These are phyloP conservation scores for Saussurea involucrata DNA, from an alignment of 129 eudicot genomes.

Conservation along the genomic window DNA sequence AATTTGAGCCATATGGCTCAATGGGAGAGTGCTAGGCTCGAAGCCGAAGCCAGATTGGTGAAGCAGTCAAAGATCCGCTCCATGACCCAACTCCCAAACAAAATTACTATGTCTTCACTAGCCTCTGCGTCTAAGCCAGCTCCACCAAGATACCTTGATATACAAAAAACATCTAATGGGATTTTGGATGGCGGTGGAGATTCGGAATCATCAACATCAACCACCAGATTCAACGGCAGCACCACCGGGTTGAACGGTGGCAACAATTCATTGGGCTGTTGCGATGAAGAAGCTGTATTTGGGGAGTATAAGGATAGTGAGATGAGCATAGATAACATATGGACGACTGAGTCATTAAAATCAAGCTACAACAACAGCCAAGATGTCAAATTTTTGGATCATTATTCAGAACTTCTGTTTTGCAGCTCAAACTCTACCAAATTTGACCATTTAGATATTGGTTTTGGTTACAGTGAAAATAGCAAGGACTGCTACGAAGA, in stretches of 20 bases:
- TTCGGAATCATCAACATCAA: conserved; percentile 56
- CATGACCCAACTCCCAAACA: conserved; percentile 14
- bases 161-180: conserved; percentile 48
- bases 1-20: conserved; percentile 96
- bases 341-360: conserved; percentile 28
- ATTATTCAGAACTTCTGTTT: conserved; percentile 69
- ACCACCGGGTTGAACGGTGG: conserved; percentile 27
- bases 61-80: conserved; percentile 63
- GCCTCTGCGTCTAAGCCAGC: conserved; percentile 13
- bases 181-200: conserved; percentile 23
- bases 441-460: conserved; percentile 32
- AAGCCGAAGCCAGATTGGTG: conserved; percentile 85
- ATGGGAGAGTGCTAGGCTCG: conserved; percentile 96
- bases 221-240: conserved; percentile 27
- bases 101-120: background rate
- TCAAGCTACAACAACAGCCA: conserved; percentile 7
- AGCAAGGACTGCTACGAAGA: conserved; percentile 26
- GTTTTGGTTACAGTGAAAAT: conserved; percentile 14
- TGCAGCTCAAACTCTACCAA: conserved; percentile 18
- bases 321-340: conserved; percentile 30
- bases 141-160: conserved; percentile 34
- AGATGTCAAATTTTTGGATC: conserved; percentile 56
- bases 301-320: conserved; percentile 31
- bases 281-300: conserved; percentile 25
- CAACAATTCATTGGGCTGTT: conserved; percentile 25